Evolutionary conservation across 768 basidiomycete genomes (phyloP).

Genomic region (Lentinula detonsa): DNA sequence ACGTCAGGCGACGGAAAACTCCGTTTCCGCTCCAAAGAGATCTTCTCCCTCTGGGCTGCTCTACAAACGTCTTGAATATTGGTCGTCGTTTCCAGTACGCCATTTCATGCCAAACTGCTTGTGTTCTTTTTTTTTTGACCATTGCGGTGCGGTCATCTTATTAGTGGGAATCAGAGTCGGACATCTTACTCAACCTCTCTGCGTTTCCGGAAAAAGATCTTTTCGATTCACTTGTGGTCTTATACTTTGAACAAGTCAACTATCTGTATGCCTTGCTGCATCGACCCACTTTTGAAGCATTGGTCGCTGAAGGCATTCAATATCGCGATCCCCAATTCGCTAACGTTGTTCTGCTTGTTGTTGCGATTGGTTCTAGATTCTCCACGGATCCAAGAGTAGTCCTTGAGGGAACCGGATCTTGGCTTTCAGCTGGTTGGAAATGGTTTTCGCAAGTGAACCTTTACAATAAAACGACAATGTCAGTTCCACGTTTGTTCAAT

Average conservation of each 20-base stretch:
- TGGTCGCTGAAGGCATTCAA: constrained; percentile 23
- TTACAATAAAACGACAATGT: constrained; percentile 24
- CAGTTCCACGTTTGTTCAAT: constrained; percentile 28
- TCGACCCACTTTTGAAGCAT: constrained; percentile 38
- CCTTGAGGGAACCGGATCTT: constrained; percentile 23
- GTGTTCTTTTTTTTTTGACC: background rate
- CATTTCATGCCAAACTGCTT: background rate
- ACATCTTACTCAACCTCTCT: background rate
- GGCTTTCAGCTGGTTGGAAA: constrained; percentile 32
- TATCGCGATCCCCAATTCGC: constrained; percentile 33
- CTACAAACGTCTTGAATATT: background rate
- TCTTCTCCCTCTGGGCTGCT: background rate
- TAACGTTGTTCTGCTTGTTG: constrained; percentile 35
- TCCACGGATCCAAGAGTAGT: constrained; percentile 37
- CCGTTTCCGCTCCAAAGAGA: background rate
- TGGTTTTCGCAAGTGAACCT: constrained; percentile 38
- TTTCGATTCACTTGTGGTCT: constrained; percentile 34
- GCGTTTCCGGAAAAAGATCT: constrained; percentile 49
- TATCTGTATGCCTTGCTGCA: constrained; percentile 43
- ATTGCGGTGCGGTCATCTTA: background rate
- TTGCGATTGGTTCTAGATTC: constrained; percentile 41
- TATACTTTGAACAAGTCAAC: constrained; percentile 45
- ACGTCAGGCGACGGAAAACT: background rate
- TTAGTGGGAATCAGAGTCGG: constrained; percentile 1
- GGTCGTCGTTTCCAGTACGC: background rate